Evolutionary conservation across 2,329 filamentous ascomycete genomes (phyloP), one percentile per base, ranked within the genome.

Genomic region (Leptoxyphium fumago): DNA sequence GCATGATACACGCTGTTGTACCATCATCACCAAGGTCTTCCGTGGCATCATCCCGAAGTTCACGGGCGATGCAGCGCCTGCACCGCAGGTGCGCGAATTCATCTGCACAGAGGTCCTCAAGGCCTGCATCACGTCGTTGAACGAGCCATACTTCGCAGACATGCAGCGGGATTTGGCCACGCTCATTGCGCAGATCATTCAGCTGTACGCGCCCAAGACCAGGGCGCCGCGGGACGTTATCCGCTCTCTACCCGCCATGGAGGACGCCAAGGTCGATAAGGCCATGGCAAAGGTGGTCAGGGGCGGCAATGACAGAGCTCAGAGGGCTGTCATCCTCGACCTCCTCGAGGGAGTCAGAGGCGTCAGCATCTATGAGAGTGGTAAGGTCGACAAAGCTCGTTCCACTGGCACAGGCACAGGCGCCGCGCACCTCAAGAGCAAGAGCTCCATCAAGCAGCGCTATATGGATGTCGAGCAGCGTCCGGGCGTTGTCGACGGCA

Each of bases 121-220:
- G 66, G 86, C 87, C 0, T 89, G 84, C 56, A 84, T 95, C 59
- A 84, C 81, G 1, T 93, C 84, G 2, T 77, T 98, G 42, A 84
- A 96, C 64, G 91, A 98, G 52, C 81, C 86, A 0, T 95, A 96
- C 63, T 98, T 96, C 63, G 88, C 95, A 29, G 91, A 98, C 53
- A 77, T 93, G 49, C 91, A 98, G 57, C 89, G 88, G 59, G 88
- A 98, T 42, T 73, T 98, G 17, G 89, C 87, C 1, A 76, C 80
- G 17, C 71, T 96, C 32, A 94, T 98, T 48, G 88, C 88, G 0
- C 76, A 80, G 3, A 91, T 96, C 48, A 72, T 94, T 54, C 74
- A 82, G 8, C 75, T 83, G 48, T 94, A 94, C 59, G 76, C 77
- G 10, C 69, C 75, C 0, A 63, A 75, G 29, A 88, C 82, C 7